Base-by-base conservation (phyloP, 2,329 filamentous ascomycete species). In the Thielaviopsis populi region DNA sequence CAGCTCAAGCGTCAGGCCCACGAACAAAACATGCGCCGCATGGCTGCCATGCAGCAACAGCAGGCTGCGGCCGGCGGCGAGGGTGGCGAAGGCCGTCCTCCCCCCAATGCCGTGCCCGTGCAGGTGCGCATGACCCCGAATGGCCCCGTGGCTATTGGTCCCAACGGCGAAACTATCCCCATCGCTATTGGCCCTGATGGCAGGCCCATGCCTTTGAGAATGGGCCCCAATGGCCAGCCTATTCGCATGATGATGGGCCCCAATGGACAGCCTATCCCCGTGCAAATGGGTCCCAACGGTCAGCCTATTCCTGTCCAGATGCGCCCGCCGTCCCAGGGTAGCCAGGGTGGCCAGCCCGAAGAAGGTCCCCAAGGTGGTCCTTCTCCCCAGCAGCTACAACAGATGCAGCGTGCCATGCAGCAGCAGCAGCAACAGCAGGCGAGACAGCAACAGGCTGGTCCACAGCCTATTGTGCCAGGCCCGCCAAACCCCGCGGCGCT, bases 401-500 rank as follows among this genome's bases (percentile, higher is more conserved):
- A 59, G 37, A 61, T 61, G 48, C 59, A 62, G 59, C 59, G 33
- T 24, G 63, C 46, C 40, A 30, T 46, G 63, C 56, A 69, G 19
- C 74, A 78, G 42, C 70, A 70, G 15, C 69, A 71, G 48, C 70
- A 71, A 50, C 70, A 68, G 66, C 69, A 68, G 15, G 30, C 33
- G 5, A 60, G 43, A 17, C 63, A 64, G 41, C 74, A 74, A 43
- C 70, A 77, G 68, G 78, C 78, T 59, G 50, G 40, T 5, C 76
- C 79, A 24, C 84, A 88, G 70, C 85, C 86, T 43, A 89, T 91
- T 67, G 78, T 80, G 19, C 87, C 87, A 3, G 88, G 88, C 1
- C 89, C 92, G 27, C 89, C 92, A 4, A 94, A 95, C 70, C 92
- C 92, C 46, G 85, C 91, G 71, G 91, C 91, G 22, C 76, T 97